Evolutionary conservation across 148 eudicot species (phyloP).

Genomic region (Simmondsia chinensis): DNA sequence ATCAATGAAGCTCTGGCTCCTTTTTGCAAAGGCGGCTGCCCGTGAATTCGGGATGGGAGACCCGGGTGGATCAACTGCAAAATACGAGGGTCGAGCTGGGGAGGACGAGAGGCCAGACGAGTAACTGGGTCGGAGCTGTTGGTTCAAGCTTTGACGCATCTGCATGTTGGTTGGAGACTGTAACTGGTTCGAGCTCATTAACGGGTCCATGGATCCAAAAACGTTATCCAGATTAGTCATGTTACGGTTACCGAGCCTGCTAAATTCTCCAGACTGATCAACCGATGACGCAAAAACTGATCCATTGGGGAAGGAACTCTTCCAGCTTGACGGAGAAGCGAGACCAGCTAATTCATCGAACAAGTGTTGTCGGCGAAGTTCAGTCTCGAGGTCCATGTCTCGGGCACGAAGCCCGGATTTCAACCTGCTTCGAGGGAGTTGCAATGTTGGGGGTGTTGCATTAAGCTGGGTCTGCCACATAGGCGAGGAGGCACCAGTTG

Average conservation of each 20-base stretch:
- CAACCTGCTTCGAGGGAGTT: conserved; percentile 61
- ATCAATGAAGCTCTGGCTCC: conserved; percentile 90
- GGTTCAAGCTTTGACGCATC: conserved; percentile 45
- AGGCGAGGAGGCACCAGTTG: conserved; percentile 53
- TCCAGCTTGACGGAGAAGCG: conserved; percentile 47
- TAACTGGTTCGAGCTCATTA: conserved; percentile 7
- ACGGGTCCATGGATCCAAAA: conserved; percentile 39
- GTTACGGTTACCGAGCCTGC: conserved; percentile 30
- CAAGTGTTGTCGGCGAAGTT: conserved; percentile 41
- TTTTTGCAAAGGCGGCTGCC: conserved; percentile 61
- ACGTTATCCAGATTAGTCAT: conserved; percentile 53
- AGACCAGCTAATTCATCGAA: conserved; percentile 46
- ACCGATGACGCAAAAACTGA: conserved; percentile 13
- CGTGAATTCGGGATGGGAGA: conserved; percentile 44
- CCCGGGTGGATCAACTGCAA: conserved; percentile 37
- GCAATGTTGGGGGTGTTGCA: conserved; percentile 49
- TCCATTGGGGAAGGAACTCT: conserved; percentile 9
- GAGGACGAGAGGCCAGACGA: conserved; percentile 45
- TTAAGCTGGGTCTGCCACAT: conserved; percentile 53
- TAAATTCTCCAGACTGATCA: conserved; percentile 19
- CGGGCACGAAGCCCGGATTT: conserved; percentile 44
- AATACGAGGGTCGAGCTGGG: conserved; percentile 45
- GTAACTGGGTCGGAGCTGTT: conserved; percentile 50
- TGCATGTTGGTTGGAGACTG: conserved; percentile 38
- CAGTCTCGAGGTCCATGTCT: conserved; percentile 45